Percentiles rank a stretch among this genome's conserved stretches.
Conservation (phyloP, 352 stramenopile genomes). For the Globisporangium mamillatum region DNA sequence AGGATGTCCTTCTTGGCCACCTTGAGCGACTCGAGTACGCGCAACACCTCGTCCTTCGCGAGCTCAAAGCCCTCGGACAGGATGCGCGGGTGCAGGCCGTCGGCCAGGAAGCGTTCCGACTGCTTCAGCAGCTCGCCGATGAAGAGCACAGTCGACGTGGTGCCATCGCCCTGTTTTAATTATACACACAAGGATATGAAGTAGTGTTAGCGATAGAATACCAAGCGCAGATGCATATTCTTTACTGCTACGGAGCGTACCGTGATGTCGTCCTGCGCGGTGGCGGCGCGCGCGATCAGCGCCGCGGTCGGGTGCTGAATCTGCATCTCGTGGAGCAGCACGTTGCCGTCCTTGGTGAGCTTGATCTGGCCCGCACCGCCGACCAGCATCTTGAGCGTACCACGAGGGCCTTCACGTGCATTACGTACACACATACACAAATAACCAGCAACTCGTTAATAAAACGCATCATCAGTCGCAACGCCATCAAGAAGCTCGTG, state of each 20-base stretch:
- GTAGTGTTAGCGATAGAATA: too few relatives aligned
- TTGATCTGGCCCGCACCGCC: constrained; percentile 99
- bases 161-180: constrained; percentile 91
- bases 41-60: constrained; percentile 92
- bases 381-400: constrained; percentile 99
- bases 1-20: constrained; percentile 71
- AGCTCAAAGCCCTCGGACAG: constrained; percentile 98
- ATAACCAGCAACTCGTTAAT: not conserved
- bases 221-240: not conserved
- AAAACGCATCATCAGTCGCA: not conserved
- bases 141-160: constrained; percentile 98
- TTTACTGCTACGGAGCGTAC: constrained; percentile 16
- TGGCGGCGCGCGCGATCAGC: constrained; percentile 97
- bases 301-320: constrained; percentile 98
- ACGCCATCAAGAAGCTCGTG: not conserved
- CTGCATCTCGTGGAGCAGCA: constrained; percentile 99
- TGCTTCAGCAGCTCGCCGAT: constrained; percentile 98
- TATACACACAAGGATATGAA: not conserved
- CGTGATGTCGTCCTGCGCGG: constrained; percentile 94
- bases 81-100: constrained; percentile 97
- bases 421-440: not conserved
- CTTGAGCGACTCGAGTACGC: constrained; percentile 95
- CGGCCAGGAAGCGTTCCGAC: constrained; percentile 94
- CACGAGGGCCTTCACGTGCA: constrained; percentile 85
- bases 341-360: constrained; percentile 99